Evolutionary conservation across 1,139 yeast genomes (phyloP), one percentile per base, ranked within the genome.

Genomic region (Taphrina sp.): DNA sequence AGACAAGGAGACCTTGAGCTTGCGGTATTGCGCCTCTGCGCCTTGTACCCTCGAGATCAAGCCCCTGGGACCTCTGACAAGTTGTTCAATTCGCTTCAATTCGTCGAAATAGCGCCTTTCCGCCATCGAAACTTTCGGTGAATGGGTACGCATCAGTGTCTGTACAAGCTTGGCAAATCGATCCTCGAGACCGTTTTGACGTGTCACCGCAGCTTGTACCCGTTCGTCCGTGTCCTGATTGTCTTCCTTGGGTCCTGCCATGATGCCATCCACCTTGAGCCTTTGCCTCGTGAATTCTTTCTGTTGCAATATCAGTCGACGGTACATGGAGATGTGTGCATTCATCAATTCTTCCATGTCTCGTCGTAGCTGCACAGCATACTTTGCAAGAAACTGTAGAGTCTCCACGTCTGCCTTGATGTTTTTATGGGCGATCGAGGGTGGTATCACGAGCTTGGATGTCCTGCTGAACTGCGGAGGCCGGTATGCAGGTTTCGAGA

Each of bases 31-130:
- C 4, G 17, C 24, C 31, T 31, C 20, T 8, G 54, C 41, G n/a
- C 26, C 23, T 19, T 16, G n/a, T n/a, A 29, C 16, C 10, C 54
- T 29, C 3, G 35, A 20, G 7, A 49, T 12, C 34, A 49, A 26
- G 12, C 54, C 54, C 5, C 33, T 29, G 8, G 26, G 33, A n/a
- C 59, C 59, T n/a, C 24, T 20, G n/a, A 55, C 26, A 12, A 31
- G 36, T 16, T 19, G 22, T 16, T 64, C 60, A 34, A 67, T 58
- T 14, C 68, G 65, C 47, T 68, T 69, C n/a, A 77, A 66, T 60
- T 76, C 80, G 20, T 65, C 69, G 61, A 74, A 72, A 79, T 80
- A 77, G 33, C 64, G 66, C 59, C 68, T 66, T 60, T 78, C 82
- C 12, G 70, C 66, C 1, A 66, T 66, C 44, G 74, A 70, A 24